A percentile compares a stretch with the other conserved stretches of the same genome.
Conservation (phyloP, 2,329 filamentous ascomycete species). For the Curvularia spicifera region DNA sequence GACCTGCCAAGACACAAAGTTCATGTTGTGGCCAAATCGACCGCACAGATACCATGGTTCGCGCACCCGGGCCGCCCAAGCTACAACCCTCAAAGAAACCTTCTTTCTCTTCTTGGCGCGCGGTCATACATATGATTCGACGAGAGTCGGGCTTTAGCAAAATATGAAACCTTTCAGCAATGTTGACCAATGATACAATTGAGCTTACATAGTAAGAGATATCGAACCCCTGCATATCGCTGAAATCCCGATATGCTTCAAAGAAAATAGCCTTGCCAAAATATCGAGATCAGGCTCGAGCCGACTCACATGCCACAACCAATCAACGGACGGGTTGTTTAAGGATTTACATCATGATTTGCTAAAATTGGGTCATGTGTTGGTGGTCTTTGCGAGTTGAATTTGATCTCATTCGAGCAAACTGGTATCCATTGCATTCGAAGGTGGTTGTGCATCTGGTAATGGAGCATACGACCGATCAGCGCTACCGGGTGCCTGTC, state of each 20-base stretch:
- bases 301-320: background rate
- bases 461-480: background rate
- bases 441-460: background rate
- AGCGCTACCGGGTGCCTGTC: background rate
- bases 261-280: background rate
- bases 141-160: background rate
- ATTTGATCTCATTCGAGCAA: background rate
- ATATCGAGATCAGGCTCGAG: background rate
- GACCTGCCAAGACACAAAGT: conserved; percentile 1
- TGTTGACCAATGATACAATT: background rate
- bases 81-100: conserved; percentile 1
- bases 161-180: background rate
- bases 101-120: background rate
- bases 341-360: background rate
- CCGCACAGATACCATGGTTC: conserved; percentile 5
- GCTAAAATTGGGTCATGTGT: background rate
- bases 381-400: background rate
- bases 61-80: conserved; percentile 1
- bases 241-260: background rate
- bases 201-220: background rate
- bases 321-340: background rate
- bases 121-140: background rate
- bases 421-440: background rate
- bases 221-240: conserved; percentile 1
- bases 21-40: conserved; percentile 1